Evolutionary conservation across 306 rosid species (phyloP), one percentile per base, ranked within the genome.

Genomic region (Erythrophleum fordii): DNA sequence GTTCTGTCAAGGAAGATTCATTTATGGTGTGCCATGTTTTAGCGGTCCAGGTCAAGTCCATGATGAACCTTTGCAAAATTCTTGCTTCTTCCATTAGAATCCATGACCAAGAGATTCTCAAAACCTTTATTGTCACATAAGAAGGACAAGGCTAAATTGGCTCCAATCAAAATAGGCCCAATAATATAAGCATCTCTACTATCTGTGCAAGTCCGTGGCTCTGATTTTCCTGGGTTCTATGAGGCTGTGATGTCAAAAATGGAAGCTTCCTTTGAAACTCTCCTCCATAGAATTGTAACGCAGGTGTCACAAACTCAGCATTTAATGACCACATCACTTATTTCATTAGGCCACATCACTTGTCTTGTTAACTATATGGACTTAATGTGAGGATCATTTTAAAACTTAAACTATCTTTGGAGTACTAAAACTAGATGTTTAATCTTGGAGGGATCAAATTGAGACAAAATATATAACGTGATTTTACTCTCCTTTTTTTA

Each of bases 101-200:
- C 12, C 34, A 77, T 1, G 23, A 17, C 5, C 23, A 16, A n/a
- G 49, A 80, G 8, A 73, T 86, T 56, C 77, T 80, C 56, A 65
- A 86, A 65, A 87, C 85, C 77, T 85, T 89, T 37, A 81, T 31
- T 31, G 34, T 89, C 79, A 89, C 92, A 11, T 83, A 88, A 71
- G 92, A 89, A 72, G 86, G 92, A 86, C 73, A 72, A 51, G 67
- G 81, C 41, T 71, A 61, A 46, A 82, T 84, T 58, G 72, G 69
- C 34, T 45, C 83, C 18, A 68, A 89, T 23, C 70, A 80, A 8
- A 69, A 59, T 1, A 29, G 14, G 56, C 89, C 91, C 9, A 16
- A 31, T 2, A 82, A 89, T 46, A 60, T 89, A 41, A 66, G 66
- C 25, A 56, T 84, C 39, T 67, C 78, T 18, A 34, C 85, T 37